A percentile compares a stretch with the other conserved stretches of the same genome.
Evolutionary conservation across 805 yeast species (phyloP).

Genomic region (Priceomyces fermenticarens): DNA sequence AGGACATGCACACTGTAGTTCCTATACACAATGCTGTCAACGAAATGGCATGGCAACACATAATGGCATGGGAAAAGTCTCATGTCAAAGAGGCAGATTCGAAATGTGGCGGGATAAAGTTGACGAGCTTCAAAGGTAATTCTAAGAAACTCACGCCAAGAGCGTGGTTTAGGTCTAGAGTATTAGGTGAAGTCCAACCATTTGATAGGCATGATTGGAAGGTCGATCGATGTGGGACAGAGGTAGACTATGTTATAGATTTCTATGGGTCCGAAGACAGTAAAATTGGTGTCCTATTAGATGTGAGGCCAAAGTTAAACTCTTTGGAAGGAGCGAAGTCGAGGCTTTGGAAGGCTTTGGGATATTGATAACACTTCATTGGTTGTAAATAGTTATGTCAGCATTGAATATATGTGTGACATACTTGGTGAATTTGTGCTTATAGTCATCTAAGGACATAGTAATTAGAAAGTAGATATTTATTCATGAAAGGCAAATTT

Average conservation of each 20-base stretch:
- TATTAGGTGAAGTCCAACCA: constrained; percentile 72
- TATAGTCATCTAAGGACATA: neutral
- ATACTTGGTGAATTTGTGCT: neutral
- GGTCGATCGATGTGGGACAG: constrained; percentile 77
- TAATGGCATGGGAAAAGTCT: constrained; percentile 73
- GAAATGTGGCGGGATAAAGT: constrained; percentile 77
- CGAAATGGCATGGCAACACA: constrained; percentile 88
- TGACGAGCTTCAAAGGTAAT: constrained; percentile 88
- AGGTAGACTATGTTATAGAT: constrained; percentile 88
- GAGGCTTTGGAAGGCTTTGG: constrained; percentile 63
- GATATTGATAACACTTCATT: constrained; percentile 18
- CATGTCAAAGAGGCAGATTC: constrained; percentile 45
- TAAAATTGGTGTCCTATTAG: constrained; percentile 69
- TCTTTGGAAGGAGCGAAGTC: constrained; percentile 75
- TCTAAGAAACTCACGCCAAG: constrained; percentile 82
- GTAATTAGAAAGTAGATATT: neutral
- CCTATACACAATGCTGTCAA: constrained; percentile 94
- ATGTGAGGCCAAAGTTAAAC: constrained; percentile 90
- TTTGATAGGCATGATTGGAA: constrained; percentile 98
- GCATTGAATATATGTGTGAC: neutral
- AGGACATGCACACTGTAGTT: constrained; percentile 85
- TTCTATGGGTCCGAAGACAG: constrained; percentile 58
- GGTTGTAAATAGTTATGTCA: neutral
- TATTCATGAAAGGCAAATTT: no score
- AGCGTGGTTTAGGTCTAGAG: constrained; percentile 64